A percentile compares a stretch with the other conserved stretches of the same genome.
These are phyloP conservation scores for Leccinum variicolor DNA, from an alignment of 768 basidiomycete species.

Conservation along the genomic window DNA sequence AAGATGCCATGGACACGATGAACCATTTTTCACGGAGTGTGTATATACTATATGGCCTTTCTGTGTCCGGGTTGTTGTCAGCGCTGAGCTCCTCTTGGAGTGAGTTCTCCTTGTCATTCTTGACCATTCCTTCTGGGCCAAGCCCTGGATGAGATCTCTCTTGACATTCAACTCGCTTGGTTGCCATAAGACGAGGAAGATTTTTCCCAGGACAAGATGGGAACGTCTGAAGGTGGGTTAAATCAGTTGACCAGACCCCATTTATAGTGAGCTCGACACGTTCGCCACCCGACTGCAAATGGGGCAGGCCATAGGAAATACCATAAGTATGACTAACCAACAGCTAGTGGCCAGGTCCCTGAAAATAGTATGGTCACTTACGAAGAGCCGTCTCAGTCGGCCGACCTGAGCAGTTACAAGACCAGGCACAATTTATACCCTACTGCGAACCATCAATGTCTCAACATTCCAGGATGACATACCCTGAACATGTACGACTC, in stretches of 20 bases:
- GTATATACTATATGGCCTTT: conserved; percentile 46
- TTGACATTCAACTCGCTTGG: conserved; percentile 4
- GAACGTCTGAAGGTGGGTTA: neutral
- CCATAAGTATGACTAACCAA: neutral
- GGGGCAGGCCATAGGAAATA: neutral
- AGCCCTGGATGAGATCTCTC: neutral
- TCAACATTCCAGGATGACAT: too few species aligned
- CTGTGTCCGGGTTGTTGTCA: neutral
- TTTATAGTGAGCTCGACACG: neutral
- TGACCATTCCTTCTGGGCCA: neutral
- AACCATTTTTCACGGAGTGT: conserved; percentile 61
- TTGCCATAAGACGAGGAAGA: neutral
- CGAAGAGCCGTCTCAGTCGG: too few species aligned
- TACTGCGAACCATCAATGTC: too few species aligned
- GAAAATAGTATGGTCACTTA: neutral
- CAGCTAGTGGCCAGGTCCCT: neutral
- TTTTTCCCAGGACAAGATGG: neutral
- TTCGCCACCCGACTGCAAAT: neutral
- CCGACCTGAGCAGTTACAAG: too few species aligned
- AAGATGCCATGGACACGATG: conserved; percentile 57
- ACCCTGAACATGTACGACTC: too few species aligned
- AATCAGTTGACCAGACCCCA: neutral
- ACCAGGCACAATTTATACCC: too few species aligned
- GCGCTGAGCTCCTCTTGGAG: neutral
- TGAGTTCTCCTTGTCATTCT: neutral